These are phyloP conservation scores for Carex littledalei DNA, from an alignment of 176 grass and related monocot species.

Conservation along the genomic window DNA sequence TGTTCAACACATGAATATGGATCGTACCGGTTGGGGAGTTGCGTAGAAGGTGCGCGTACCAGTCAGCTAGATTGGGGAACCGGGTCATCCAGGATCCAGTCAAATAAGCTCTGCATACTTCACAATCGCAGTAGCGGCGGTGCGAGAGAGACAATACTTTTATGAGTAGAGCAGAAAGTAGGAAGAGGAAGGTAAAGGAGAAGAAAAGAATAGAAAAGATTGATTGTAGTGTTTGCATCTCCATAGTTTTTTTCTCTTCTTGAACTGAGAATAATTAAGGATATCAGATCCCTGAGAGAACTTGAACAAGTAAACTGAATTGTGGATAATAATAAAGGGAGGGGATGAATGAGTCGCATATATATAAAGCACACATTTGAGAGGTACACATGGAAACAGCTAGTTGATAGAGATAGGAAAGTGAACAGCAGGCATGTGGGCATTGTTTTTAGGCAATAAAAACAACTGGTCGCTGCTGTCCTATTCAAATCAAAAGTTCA, in stretches of 20 bases:
- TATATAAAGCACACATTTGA: not conserved
- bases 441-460: not conserved
- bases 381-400: not conserved
- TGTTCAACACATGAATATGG: slow-evolving; percentile 52
- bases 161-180: slow-evolving; percentile 17
- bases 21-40: slow-evolving; percentile 47
- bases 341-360: not conserved
- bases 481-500: not conserved
- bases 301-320: not conserved
- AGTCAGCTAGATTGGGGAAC: slow-evolving; percentile 67
- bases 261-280: not conserved
- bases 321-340: not conserved
- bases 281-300: not conserved
- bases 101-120: slow-evolving; percentile 47
- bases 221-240: slow-evolving; percentile 1
- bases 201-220: slow-evolving; percentile 19
- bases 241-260: not conserved
- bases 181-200: slow-evolving; percentile 16
- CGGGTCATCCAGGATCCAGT: slow-evolving; percentile 48
- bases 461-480: not conserved
- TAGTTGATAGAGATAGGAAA: not conserved
- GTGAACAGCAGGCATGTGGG: not conserved
- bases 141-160: slow-evolving; percentile 18
- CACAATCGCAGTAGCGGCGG: slow-evolving; percentile 50
- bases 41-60: slow-evolving; percentile 57